Base-by-base conservation (phyloP, 2,329 filamentous ascomycete species). In the Graphiopsis chlorocephala region DNA sequence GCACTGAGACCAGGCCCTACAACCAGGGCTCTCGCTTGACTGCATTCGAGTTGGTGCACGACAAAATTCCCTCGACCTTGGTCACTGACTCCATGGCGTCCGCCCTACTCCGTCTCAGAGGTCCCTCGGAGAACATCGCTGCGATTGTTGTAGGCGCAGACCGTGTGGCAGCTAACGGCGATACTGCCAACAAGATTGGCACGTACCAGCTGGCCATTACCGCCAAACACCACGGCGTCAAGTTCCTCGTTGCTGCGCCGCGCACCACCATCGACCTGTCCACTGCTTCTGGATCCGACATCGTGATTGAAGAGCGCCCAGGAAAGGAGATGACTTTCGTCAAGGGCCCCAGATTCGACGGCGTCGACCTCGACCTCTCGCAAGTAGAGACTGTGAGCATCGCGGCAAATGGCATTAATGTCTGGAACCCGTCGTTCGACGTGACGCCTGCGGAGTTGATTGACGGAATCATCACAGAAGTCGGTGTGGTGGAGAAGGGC, bases 341-440 rank as follows among this genome's bases (percentile, higher is more conserved):
- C 69, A 92, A 87, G 65, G 94, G 94, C 1, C 91, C 92, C 1
- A 82, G 90, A 15, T 86, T 83, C 45, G 78, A 85, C 1, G 75
- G 74, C 20, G 88, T 88, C 0, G 84, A 79, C 4, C 81, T 93
- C 0, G 86, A 92, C 69, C 78, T 87, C 25, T 82, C 78, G 56
- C 82, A 82, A 59, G 87, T 88, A 20, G 89, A 89, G 64, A 87
- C 89, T 14, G 86, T 98, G 33, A 92, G 90, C 48, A 94, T 92
- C 60, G 94, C 94, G 33, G 86, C 88, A 5, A 81, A 85, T 73
- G 87, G 87, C 1, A 93, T 98, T 67, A 82, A 85, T 47, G 93
- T 98, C 10, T 99, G 95, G 93, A 99, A 99, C 76, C 95, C 95
- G 33, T 91, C 93, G 0, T 99, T 99, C 75, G 95, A 99, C 74